phyloP scores from a whole-genome alignment of 2,329 filamentous ascomycete genomes.

The Calonectria ilicicola region DNA sequence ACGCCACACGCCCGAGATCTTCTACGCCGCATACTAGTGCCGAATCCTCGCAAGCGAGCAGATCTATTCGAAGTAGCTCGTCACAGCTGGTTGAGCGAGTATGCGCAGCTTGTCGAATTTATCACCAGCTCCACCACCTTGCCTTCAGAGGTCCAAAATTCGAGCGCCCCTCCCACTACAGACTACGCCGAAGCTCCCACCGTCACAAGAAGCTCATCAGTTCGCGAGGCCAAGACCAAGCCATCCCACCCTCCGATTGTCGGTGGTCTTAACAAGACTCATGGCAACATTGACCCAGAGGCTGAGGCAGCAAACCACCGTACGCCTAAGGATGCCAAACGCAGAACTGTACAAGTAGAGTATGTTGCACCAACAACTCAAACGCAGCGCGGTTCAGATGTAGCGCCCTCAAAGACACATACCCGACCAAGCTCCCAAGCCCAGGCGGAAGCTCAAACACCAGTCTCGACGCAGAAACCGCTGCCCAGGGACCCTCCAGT shows the following conservation, averaged over 20 bases:
- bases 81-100: conserved; percentile 98
- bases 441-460: conserved; percentile 53
- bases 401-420: conserved; percentile 38
- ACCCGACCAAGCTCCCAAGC: conserved; percentile 52
- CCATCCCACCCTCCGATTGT: conserved; percentile 59
- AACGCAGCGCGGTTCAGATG: conserved; percentile 75
- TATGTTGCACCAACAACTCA: conserved; percentile 93
- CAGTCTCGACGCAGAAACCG: conserved; percentile 65
- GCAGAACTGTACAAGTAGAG: conserved; percentile 95
- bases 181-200: conserved; percentile 68
- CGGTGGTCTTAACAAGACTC: conserved; percentile 77
- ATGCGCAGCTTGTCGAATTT: conserved; percentile 94
- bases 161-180: conserved; percentile 72
- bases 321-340: conserved; percentile 86
- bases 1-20: conserved; percentile 96
- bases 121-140: conserved; percentile 96
- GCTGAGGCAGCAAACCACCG: conserved; percentile 64
- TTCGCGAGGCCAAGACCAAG: conserved; percentile 86
- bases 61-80: conserved; percentile 97
- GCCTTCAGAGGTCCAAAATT: conserved; percentile 85
- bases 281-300: conserved; percentile 79
- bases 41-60: conserved; percentile 92
- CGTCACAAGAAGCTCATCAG: conserved; percentile 89
- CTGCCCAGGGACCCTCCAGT: conserved; percentile 69
- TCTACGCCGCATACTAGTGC: conserved; percentile 91